Evolutionary conservation across 495 filamentous ascomycete genomes (phyloP).

Genomic region (Neurospora sp.): DNA sequence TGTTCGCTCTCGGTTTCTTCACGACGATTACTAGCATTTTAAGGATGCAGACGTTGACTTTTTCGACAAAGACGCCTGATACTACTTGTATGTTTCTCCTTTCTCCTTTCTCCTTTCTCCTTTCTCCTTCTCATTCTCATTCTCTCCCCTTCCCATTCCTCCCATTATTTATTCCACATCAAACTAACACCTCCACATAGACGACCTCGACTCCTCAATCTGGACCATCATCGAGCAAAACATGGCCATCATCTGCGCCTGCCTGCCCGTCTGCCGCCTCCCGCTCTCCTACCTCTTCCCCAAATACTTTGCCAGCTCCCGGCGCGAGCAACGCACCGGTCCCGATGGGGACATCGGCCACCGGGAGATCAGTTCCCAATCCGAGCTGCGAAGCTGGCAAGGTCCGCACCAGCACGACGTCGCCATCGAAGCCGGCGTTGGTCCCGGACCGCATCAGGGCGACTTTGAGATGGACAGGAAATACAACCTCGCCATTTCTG

Average conservation of each 20-base stretch:
- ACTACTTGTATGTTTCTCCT: slow-evolving; percentile 5
- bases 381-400: not conserved
- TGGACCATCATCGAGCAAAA: slow-evolving; percentile 40
- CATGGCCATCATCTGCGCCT: slow-evolving; percentile 37
- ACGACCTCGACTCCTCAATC: slow-evolving; percentile 27
- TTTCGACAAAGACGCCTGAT: slow-evolving; percentile 11
- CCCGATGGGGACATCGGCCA: not conserved
- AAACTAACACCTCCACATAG: not conserved
- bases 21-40: slow-evolving; percentile 14
- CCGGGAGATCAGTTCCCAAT: not conserved
- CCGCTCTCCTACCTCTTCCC: slow-evolving; percentile 19
- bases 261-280: slow-evolving; percentile 29
- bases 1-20: slow-evolving; percentile 29
- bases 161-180: not conserved
- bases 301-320: slow-evolving; percentile 9
- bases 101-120: not conserved
- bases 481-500: not conserved
- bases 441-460: not conserved
- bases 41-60: slow-evolving; percentile 12
- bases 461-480: not conserved
- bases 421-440: not conserved
- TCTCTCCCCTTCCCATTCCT: not conserved
- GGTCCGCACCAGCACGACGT: not conserved
- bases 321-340: not conserved
- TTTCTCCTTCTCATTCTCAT: not conserved